Percentiles rank a stretch among this genome's conserved stretches.
phyloP scores from a whole-genome alignment of 371 early-diverging fungal genomes.

The Ordospora colligata region DNA sequence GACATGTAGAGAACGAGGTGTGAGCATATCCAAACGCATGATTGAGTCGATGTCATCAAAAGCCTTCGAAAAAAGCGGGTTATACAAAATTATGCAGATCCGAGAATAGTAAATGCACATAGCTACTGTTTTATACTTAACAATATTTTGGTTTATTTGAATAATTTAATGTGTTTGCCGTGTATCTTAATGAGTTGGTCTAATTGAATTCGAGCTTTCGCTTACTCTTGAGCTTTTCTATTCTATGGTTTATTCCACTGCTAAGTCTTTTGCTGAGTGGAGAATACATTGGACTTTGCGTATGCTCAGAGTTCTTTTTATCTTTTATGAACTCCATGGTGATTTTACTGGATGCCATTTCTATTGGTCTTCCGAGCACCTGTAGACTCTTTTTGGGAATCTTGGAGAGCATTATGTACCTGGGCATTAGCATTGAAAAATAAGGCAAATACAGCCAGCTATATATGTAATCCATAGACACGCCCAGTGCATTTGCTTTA shows the following conservation, averaged over 20 bases:
- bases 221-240: neutral
- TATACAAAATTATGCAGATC: neutral
- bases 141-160: neutral
- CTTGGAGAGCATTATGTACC: neutral
- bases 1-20: neutral
- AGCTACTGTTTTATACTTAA: neutral
- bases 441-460: neutral
- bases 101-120: no score
- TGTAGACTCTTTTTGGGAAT: neutral
- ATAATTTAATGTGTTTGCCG: neutral
- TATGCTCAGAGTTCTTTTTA: neutral
- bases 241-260: neutral
- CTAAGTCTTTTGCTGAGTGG: neutral
- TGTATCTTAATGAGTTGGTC: neutral
- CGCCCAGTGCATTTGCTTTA: neutral
- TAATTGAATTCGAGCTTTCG: neutral
- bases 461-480: constrained; percentile 2
- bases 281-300: neutral
- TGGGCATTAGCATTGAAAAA: neutral
- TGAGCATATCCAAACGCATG: constrained; percentile 18
- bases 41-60: constrained; percentile 17
- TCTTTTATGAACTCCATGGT: neutral
- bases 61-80: constrained; percentile 16
- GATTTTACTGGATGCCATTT: neutral
- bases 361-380: constrained; percentile 3